phyloP scores from a whole-genome alignment of 345 rosid species.

The Salix brachista region DNA sequence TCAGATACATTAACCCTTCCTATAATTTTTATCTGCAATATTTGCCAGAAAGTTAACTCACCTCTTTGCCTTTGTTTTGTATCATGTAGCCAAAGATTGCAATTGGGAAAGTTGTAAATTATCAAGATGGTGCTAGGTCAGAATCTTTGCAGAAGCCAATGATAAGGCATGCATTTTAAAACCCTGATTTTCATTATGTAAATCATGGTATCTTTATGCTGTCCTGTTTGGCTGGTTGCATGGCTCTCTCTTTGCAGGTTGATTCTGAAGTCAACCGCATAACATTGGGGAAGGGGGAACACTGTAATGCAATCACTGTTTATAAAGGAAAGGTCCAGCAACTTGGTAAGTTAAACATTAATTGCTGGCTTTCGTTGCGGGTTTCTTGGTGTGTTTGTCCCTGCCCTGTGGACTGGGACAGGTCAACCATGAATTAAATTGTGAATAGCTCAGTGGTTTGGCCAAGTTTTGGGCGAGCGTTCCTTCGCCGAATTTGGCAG shows the following conservation, averaged over 20 bases:
- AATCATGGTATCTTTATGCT: constrained; percentile 37
- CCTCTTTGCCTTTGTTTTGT: constrained; percentile 14
- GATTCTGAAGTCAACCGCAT: constrained; percentile 32
- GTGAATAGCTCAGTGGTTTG: not conserved
- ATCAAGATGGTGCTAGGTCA: constrained; percentile 61
- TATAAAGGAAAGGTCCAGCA: not conserved
- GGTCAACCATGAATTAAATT: not conserved
- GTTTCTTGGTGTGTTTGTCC: not conserved
- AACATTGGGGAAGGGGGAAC: not conserved
- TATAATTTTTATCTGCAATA: not conserved
- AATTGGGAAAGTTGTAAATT: constrained; percentile 37
- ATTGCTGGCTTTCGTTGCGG: constrained; percentile 5
- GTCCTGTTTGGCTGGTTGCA: constrained; percentile 19
- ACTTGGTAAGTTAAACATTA: constrained; percentile 9
- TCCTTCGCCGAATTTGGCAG: not conserved
- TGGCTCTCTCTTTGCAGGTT: constrained; percentile 29
- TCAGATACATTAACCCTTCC: constrained; percentile 22
- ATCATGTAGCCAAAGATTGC: constrained; percentile 33
- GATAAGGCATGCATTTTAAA: constrained; percentile 55
- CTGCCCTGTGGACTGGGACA: not conserved
- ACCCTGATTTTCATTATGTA: constrained; percentile 24
- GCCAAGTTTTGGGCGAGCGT: not conserved
- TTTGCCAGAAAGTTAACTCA: constrained; percentile 16
- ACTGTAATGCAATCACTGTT: not conserved
- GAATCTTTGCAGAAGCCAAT: constrained; percentile 56